phyloP scores from a whole-genome alignment of 139 green algal species.

The Coccomyxa sp. region DNA sequence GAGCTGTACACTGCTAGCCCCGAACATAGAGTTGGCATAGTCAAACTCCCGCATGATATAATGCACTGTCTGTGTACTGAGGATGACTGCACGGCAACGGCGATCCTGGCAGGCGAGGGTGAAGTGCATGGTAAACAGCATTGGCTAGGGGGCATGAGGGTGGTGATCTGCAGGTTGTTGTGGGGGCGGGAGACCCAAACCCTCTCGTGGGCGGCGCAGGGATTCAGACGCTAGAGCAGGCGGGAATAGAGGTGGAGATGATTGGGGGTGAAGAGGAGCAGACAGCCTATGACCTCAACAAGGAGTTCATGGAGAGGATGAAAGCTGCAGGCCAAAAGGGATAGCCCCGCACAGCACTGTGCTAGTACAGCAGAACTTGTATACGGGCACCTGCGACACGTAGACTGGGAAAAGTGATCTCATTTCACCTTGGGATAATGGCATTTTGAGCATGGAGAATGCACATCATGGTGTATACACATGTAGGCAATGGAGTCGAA shows the following conservation, averaged over 20 bases:
- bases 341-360: too few species aligned
- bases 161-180: slow-evolving; percentile 62
- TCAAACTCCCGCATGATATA: background rate
- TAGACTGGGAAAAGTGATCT: too few species aligned
- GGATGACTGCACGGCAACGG: background rate
- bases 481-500: too few species aligned
- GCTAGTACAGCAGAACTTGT: too few species aligned
- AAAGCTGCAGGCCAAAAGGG: background rate
- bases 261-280: slow-evolving; percentile 55
- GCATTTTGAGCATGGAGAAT: too few species aligned
- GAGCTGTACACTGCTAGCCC: background rate
- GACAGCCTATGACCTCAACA: slow-evolving; percentile 64
- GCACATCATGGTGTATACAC: too few species aligned
- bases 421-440: too few species aligned
- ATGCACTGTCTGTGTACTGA: background rate
- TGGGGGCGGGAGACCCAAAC: slow-evolving; percentile 87
- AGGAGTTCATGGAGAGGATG: slow-evolving; percentile 86
- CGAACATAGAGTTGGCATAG: too few species aligned
- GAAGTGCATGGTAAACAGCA: background rate
- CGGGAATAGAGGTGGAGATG: slow-evolving; percentile 62
- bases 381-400: too few species aligned
- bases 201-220: slow-evolving; percentile 79
- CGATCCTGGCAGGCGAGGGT: background rate
- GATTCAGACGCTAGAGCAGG: slow-evolving; percentile 55
- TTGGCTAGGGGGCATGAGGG: background rate